Evolutionary conservation across 148 eudicot species (phyloP), one percentile per base, ranked within the genome.

Genomic region (Drosera capensis): DNA sequence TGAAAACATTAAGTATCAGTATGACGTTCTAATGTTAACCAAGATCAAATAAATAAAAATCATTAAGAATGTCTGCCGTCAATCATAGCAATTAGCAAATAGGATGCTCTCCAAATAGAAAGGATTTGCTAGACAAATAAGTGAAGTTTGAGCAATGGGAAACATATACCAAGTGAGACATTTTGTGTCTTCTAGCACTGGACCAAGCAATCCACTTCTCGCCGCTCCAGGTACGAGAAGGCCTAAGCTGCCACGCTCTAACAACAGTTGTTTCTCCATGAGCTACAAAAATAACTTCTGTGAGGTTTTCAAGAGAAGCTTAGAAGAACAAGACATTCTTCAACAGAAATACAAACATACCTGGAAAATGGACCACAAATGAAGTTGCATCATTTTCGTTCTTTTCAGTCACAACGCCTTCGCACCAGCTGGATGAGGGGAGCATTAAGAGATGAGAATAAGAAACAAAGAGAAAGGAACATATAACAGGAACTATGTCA

Each of bases 181-280:
- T 39, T 28, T 59, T 47, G 22, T 44, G 58, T 45, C 42, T 57
- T 64, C 61, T 65, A 43, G 38, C 11, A 34, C 73, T 57, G 23
- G 74, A 63, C 65, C 79, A 77, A 48, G 81, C 86, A 37, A 67
- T 60, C 99, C 99, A 92, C 60, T 71, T 66, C n/a, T 83, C 94
- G 66, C 74, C 72, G 31, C 64, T 76, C 99, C 99, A 92, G 23
- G 67, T 51, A 19, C 80, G 84, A 19, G 85, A 68, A 50, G 88
- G 75, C 36, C 99, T 70, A n/a, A 92, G 70, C 63, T 92, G 77
- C 95, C 93, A 86, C 0, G 73, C 71, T 64, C 67, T 76, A 31
- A 76, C 88, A 63, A 53, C 60, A 35, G 74, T 61, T 18, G 79
- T 76, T 54, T 76, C 72, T 51, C 78, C 90, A 61, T 70, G 80